Evolutionary conservation across 257 asterid genomes (phyloP).

Genomic region (Solanum peruvianum): DNA sequence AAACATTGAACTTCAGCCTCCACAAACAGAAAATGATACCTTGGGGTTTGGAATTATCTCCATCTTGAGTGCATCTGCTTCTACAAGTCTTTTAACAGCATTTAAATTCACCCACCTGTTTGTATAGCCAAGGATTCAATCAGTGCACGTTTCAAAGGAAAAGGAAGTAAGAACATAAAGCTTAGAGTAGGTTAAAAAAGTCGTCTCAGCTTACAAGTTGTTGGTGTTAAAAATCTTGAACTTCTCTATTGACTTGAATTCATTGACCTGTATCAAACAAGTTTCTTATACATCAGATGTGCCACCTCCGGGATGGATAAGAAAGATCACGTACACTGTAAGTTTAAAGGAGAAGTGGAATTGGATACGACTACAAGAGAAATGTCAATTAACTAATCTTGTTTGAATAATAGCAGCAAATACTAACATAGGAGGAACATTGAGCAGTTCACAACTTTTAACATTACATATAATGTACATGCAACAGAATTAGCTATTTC

Average conservation of each 20-base stretch:
- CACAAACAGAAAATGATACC: constrained; percentile 23
- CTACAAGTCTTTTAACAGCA: constrained; percentile 77
- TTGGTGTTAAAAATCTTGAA: constrained; percentile 97
- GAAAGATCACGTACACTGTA: neutral
- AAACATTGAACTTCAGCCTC: neutral
- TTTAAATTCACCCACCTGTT: constrained; percentile 89
- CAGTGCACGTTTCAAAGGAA: neutral
- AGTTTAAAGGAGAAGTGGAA: neutral
- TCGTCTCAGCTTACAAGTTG: constrained; percentile 63
- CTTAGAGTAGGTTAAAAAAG: neutral
- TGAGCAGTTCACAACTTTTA: neutral
- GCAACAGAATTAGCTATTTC: neutral
- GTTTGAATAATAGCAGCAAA: neutral
- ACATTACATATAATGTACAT: neutral
- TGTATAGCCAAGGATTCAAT: neutral
- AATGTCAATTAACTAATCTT: neutral
- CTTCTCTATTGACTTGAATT: constrained; percentile 95
- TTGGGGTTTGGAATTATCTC: constrained; percentile 98
- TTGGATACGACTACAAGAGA: neutral
- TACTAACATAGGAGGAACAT: neutral
- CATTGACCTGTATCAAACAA: constrained; percentile 54
- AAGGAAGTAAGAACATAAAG: neutral
- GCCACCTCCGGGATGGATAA: neutral
- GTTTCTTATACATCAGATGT: neutral
- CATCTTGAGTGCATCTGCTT: constrained; percentile 75